Evolutionary conservation across 495 filamentous ascomycete genomes (phyloP).

Genomic region (Xylaria grammica): DNA sequence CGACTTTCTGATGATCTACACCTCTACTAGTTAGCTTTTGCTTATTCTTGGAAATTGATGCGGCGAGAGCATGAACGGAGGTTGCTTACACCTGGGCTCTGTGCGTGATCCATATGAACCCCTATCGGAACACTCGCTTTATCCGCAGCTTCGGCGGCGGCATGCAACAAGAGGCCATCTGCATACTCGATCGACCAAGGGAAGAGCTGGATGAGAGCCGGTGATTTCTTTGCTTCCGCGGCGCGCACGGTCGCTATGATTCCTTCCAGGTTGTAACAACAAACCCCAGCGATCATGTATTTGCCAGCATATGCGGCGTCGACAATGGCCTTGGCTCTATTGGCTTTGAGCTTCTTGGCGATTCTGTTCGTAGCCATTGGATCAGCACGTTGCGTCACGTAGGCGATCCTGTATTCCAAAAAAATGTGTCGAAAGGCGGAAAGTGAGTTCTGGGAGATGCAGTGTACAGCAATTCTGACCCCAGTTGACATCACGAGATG

Average conservation of each 20-base stretch:
- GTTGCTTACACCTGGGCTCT: too few relatives aligned
- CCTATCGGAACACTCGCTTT: not conserved
- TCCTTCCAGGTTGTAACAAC: conserved; percentile 25
- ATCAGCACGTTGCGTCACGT: not conserved
- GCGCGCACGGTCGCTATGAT: conserved; percentile 67
- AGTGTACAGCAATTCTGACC: not conserved
- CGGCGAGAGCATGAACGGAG: too few relatives aligned
- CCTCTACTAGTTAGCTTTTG: too few relatives aligned
- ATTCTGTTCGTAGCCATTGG: not conserved
- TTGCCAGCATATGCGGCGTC: not conserved
- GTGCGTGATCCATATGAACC: too few relatives aligned
- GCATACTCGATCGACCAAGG: conserved; percentile 70
- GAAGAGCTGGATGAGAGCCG: conserved; percentile 71
- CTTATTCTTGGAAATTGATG: too few relatives aligned
- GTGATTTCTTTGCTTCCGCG: conserved; percentile 63
- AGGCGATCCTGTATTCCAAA: not conserved
- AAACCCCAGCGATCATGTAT: not conserved
- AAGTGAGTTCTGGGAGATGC: not conserved
- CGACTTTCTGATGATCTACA: conserved; percentile 48
- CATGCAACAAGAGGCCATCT: conserved; percentile 61
- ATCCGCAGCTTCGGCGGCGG: conserved; percentile 56
- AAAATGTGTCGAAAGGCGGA: not conserved
- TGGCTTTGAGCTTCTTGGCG: not conserved
- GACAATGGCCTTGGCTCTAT: not conserved
- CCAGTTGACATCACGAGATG: not conserved